Evolutionary conservation across 805 yeast genomes (phyloP), one percentile per base, ranked within the genome.

Genomic region (Torulaspora maleeae): DNA sequence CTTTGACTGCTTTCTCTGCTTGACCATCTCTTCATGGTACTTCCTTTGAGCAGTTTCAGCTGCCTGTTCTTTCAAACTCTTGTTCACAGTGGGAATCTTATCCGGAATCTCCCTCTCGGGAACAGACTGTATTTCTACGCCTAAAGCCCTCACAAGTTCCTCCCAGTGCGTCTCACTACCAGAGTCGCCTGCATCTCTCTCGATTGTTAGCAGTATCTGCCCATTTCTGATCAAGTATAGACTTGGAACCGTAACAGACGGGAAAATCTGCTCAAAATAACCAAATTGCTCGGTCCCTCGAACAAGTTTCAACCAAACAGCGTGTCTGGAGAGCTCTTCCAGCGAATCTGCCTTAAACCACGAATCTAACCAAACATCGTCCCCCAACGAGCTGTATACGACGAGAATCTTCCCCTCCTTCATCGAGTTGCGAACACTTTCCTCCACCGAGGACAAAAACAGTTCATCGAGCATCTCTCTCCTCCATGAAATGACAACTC

Each of bases 221-320:
- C 83, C 79, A 9, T 68, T 64, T 27, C 61, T 64, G n/a, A 85
- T 69, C 11, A 82, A 64, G 55, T 77, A 74, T 19, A 83, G 65
- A 50, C 85, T 73, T 1, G 90, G 90, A 3, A 73, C 69, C 0
- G 54, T 56, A 6, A 73, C 66, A 13, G 70, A 64, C 2, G 79
- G 79, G 50, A 80, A 81, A n/a, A 82, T 66, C 49, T 79, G 80
- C 28, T 71, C 66, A 54, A 83, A 80, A 51, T 68, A 67, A 1
- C 49, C 55, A 48, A 69, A 79, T 48, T 79, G 78, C 0, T 57
- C 54, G 1, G 80, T 63, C 3, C 65, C 73, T 37, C 69, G 64
- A 1, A 57, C 29, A 17, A 81, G 56, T 46, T 66, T 61, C 24
- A 80, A 57, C 32, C 73, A 67, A 2, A 79, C 66, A 4, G 68